Evolutionary conservation across 2,329 filamentous ascomycete genomes (phyloP), one percentile per base, ranked within the genome.

Genomic region (Alternaria consortialis): DNA sequence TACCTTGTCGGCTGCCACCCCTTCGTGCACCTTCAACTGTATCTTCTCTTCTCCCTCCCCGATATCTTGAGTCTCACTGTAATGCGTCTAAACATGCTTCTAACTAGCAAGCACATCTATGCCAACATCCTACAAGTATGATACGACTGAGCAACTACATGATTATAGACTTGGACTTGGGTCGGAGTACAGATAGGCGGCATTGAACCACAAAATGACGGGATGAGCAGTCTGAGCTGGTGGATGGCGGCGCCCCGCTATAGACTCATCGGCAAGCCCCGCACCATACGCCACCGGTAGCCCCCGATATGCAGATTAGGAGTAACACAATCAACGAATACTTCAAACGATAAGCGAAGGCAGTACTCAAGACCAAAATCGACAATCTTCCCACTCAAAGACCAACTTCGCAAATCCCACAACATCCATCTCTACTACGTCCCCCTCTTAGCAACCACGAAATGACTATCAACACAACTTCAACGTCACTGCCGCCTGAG

Each of bases 401-500:
- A 13, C 27, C 32, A n/a, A 40, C 37, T n/a, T 44, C 11, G 25
- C 25, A 42, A 39, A 32, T 25, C 43, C 29, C 1, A 8, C 29
- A 25, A 12, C 15, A 42, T 34, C 39, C 2, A 58, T n/a, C 23
- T 25, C 13, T 2, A 12, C 25, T 17, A 47, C 31, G 15, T 23
- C 17, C 17, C 23, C 12, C 9, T 7, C 2, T 31, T 15, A 20
- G n/a, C 43, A 17, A 13, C 1, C 17, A 36, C 31, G 1, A 48
- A 5, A 65, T 65, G 63, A 51, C 63, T 15, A 17, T 44, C 15
- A 11, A 42, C 15, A 23, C n/a, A 25, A 44, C 37, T 11, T 23
- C 42, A 27, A 52, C 20, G 5, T 6, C 39, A n/a, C 9, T 17
- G 15, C 37, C 48, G 3, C 47, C 63, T 4, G 31, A 47, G 20